phyloP scores from a whole-genome alignment of 306 rosid genomes.

The Echinosophora koreensis region DNA sequence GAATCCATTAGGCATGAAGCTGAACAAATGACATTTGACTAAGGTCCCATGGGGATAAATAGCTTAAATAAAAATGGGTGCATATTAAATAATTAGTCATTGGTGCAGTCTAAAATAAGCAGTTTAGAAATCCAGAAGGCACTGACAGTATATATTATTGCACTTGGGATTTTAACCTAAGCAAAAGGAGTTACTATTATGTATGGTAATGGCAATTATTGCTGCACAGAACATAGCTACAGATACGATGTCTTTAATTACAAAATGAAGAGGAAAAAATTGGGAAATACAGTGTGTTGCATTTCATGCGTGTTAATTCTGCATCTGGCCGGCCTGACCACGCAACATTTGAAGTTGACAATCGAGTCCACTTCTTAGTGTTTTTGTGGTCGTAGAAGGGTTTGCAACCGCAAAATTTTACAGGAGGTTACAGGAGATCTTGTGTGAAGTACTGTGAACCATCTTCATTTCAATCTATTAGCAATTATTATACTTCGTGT shows the following conservation, averaged over 20 bases:
- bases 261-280: neutral
- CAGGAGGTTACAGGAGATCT: too few species aligned
- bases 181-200: neutral
- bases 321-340: too few species aligned
- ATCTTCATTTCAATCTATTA: too few species aligned
- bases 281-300: too few species aligned
- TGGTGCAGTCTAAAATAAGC: constrained; percentile 9
- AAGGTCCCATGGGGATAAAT: constrained; percentile 23
- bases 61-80: neutral
- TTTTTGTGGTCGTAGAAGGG: too few species aligned
- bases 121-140: constrained; percentile 16
- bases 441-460: too few species aligned
- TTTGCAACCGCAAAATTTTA: too few species aligned
- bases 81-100: neutral
- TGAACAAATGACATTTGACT: constrained; percentile 61
- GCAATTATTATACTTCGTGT: too few species aligned
- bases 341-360: too few species aligned
- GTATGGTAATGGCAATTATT: neutral
- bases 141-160: neutral
- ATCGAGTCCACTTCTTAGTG: too few species aligned
- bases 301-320: too few species aligned
- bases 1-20: constrained; percentile 70
- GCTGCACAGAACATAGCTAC: neutral
- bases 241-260: too few species aligned
- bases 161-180: neutral